A percentile compares a stretch with the other conserved stretches of the same genome.
phyloP scores from a whole-genome alignment of 345 rosid genomes.

The Nephelium lappaceum region DNA sequence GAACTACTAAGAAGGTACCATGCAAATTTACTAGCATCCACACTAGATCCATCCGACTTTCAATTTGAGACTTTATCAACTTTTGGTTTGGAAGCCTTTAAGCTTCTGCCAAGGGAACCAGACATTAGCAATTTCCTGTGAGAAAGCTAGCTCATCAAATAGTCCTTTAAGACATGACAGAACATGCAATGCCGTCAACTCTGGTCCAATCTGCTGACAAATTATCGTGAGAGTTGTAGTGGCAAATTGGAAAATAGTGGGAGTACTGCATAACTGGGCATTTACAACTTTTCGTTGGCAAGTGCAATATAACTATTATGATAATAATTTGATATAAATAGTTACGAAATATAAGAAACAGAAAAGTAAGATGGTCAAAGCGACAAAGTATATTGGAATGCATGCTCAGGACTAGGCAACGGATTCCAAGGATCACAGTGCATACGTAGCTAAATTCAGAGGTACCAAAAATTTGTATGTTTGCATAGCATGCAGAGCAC shows the following conservation, averaged over 20 bases:
- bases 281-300: constrained; percentile 12
- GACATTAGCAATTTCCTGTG: constrained; percentile 58
- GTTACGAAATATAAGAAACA: neutral
- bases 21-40: constrained; percentile 48
- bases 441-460: neutral
- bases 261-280: neutral
- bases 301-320: constrained; percentile 7
- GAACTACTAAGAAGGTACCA: constrained; percentile 17
- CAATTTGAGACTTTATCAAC: constrained; percentile 57
- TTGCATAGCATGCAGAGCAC: constrained; percentile 4
- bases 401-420: neutral
- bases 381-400: neutral
- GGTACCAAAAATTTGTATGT: neutral
- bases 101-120: constrained; percentile 52
- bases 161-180: constrained; percentile 88
- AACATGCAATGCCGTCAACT: constrained; percentile 81
- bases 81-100: constrained; percentile 45
- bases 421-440: neutral
- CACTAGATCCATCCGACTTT: constrained; percentile 92
- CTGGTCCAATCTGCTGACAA: constrained; percentile 93
- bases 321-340: neutral
- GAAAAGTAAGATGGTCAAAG: neutral
- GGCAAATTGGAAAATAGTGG: constrained; percentile 62
- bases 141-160: constrained; percentile 95
- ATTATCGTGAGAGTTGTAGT: constrained; percentile 67